These are phyloP conservation scores for Dendrocalamus sinicus DNA, from an alignment of 176 grass and related monocot species.

Conservation along the genomic window DNA sequence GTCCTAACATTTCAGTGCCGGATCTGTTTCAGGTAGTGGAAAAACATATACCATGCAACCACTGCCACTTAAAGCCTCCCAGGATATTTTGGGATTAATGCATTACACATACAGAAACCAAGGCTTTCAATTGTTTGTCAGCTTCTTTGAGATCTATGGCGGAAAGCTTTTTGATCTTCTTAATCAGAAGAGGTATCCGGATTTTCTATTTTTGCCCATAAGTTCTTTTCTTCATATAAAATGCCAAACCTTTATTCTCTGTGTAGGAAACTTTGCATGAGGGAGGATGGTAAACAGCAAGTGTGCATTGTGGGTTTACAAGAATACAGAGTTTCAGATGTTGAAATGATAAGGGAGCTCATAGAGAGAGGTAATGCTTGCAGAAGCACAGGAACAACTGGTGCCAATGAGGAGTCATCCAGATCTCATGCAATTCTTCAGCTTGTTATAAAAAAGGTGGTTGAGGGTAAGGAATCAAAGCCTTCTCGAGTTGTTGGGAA, in stretches of 20 bases:
- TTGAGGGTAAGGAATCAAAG: conserved; percentile 47
- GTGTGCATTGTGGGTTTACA: conserved; percentile 67
- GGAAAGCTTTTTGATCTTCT: conserved; percentile 69
- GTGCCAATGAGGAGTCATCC: conserved; percentile 63
- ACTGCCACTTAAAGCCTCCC: conserved; percentile 60
- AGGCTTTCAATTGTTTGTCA: conserved; percentile 59
- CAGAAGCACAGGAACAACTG: conserved; percentile 59
- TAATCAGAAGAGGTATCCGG: conserved; percentile 45
- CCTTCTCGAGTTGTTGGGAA: conserved; percentile 60
- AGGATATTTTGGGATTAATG: conserved; percentile 54
- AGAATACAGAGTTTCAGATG: conserved; percentile 61
- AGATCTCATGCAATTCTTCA: conserved; percentile 64
- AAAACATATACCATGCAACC: conserved; percentile 55
- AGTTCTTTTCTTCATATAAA: conserved; percentile 3
- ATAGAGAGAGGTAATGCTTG: conserved; percentile 60
- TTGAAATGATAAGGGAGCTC: conserved; percentile 55
- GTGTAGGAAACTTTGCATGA: conserved; percentile 67
- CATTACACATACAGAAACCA: conserved; percentile 56
- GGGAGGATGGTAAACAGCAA: conserved; percentile 64
- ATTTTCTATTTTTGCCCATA: background rate
- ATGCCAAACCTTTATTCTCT: conserved; percentile 3
- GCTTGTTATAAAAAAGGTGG: conserved; percentile 51
- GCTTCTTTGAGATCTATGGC: conserved; percentile 67
- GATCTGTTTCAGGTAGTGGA: conserved; percentile 58
- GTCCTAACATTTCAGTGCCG: conserved; percentile 1